Evolutionary conservation across 2,329 filamentous ascomycete species (phyloP).

Genomic region (Cladobotryum protrusum): DNA sequence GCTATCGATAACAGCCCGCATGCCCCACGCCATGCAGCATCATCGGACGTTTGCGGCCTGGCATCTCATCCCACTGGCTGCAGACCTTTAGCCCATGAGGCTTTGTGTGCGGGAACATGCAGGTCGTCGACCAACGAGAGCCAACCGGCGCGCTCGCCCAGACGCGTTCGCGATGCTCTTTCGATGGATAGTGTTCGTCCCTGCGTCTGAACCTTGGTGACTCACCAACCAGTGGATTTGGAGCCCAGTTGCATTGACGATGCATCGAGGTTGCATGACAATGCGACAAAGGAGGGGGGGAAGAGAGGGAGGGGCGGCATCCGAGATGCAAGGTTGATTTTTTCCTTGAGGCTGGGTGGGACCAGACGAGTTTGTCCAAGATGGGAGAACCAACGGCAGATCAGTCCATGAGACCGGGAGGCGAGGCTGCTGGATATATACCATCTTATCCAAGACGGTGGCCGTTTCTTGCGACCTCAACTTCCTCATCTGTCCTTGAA

Average conservation of each 20-base stretch:
- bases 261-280: constrained; percentile 9
- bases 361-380: no score
- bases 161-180: constrained; percentile 14
- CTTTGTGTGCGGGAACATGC: constrained; percentile 4
- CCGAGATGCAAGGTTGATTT: no score
- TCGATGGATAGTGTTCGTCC: no score
- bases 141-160: constrained; percentile 10
- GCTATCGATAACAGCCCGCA: not conserved
- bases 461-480: not conserved
- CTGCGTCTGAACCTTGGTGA: constrained; percentile 11
- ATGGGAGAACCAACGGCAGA: no score
- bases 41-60: no score
- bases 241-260: constrained; percentile 3
- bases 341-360: no score
- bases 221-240: constrained; percentile 21
- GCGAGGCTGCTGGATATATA: constrained; percentile 7
- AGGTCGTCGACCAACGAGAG: constrained; percentile 10
- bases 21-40: not conserved
- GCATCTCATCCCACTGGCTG: constrained; percentile 15
- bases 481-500: not conserved
- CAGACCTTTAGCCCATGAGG: constrained; percentile 15
- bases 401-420: not conserved
- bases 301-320: not conserved
- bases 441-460: not conserved
- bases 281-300: not conserved